Evolutionary conservation across 495 filamentous ascomycete genomes (phyloP), one percentile per base, ranked within the genome.

Genomic region (Xylaria flabelliformis): DNA sequence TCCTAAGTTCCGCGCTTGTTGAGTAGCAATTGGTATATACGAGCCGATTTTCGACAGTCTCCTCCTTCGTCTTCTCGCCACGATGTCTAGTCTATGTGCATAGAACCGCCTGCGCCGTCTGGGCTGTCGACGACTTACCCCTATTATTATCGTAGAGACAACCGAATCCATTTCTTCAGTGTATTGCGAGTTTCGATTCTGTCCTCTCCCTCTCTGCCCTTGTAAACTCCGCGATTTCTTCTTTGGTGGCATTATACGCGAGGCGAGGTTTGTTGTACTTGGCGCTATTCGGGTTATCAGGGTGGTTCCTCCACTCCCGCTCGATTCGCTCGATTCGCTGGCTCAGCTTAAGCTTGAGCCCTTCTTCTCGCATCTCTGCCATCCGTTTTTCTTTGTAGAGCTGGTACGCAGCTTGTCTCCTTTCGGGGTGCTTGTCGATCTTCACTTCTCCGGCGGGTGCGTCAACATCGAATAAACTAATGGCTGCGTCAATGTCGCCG

Each of bases 301-400:
- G 89, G 77, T 90, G 91, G 83, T 93, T 95, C 80, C 94, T 89
- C 79, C 97, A 99, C 83, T 98, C 97, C 85, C 95, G 95, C 73
- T 85, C 79, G 62, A 96, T 91, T 70, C 89, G 82, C 73, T 96
- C 92, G 58, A 91, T 87, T 80, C 91, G 91, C 89, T 97, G 93
- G 75, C 94, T 87, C 70, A 91, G 85, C 59, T 94, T 84, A 77
- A 98, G 80, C 2, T 92, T 94, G 68, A 90, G 88, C 46, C 90
- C 86, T 80, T 98, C 97, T 69, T 88, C 82, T 70, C 94, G 91
- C 83, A 98, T 90, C 85, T 98, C 94, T 4, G 90, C 86, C 72
- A 98, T 78, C 66, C 95, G 85, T n/a, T 92, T 83, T 73, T 94
- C 94, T 83, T 97, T 94, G 77, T 88, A 98, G 64, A 87, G 90